Conservation (phyloP, 495 filamentous ascomycete species). For the Hypomontagnella monticulosa region DNA sequence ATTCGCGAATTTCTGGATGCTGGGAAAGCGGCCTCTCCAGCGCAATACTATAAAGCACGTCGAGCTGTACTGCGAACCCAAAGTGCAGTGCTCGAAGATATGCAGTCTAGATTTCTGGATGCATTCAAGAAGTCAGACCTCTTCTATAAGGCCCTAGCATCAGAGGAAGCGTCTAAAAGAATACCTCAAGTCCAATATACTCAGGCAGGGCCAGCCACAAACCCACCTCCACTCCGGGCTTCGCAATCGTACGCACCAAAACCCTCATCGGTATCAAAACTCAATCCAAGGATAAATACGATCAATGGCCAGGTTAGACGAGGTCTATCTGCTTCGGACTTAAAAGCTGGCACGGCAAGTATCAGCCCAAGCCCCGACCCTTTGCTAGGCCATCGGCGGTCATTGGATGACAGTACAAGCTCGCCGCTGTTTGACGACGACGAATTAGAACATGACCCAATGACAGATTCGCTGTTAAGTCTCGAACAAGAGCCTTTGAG, state of each 20-base stretch:
- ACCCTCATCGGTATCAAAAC: slow-evolving; percentile 51
- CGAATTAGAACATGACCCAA: slow-evolving; percentile 60
- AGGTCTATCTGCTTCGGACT: slow-evolving; percentile 58
- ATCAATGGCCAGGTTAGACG: slow-evolving; percentile 45
- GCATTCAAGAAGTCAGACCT: slow-evolving; percentile 91
- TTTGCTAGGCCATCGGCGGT: slow-evolving; percentile 50
- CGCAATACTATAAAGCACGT: slow-evolving; percentile 85
- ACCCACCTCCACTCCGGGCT: slow-evolving; percentile 45
- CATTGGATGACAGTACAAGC: slow-evolving; percentile 57
- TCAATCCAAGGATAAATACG: slow-evolving; percentile 49
- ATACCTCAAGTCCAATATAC: slow-evolving; percentile 35
- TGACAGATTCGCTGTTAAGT: slow-evolving; percentile 63
- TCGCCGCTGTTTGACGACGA: slow-evolving; percentile 65
- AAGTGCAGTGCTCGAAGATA: slow-evolving; percentile 80
- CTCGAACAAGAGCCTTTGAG: slow-evolving; percentile 57
- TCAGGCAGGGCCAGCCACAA: slow-evolving; percentile 37
- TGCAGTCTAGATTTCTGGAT: slow-evolving; percentile 80
- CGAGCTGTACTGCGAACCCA: slow-evolving; percentile 84
- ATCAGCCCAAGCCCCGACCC: slow-evolving; percentile 48
- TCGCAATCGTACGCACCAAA: slow-evolving; percentile 50
- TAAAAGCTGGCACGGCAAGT: slow-evolving; percentile 47
- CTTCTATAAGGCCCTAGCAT: slow-evolving; percentile 93
- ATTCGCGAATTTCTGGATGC: slow-evolving; percentile 83
- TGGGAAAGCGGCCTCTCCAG: slow-evolving; percentile 74
- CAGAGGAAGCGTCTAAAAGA: slow-evolving; percentile 76